Conservation (phyloP, 306 rosid species). For the apple (Malus domestica) region ASM211411v1 NC_041797.1:425501-426000, state of each 20-base stretch:
- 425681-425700: slow-evolving; percentile 75
- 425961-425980: slow-evolving; percentile 36
- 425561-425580: not conserved
- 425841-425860: slow-evolving; percentile 77
- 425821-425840: slow-evolving; percentile 88
- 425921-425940: slow-evolving; percentile 74
- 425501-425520: not conserved
- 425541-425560: not conserved
- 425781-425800: not conserved
- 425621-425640: slow-evolving; percentile 64
- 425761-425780: not conserved
- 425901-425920: slow-evolving; percentile 73
- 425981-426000: not conserved
- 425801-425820: slow-evolving; percentile 78
- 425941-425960: slow-evolving; percentile 87
- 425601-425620: slow-evolving; percentile 13
- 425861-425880: slow-evolving; percentile 53
- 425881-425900: slow-evolving; percentile 93
- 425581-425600: not conserved
- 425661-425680: slow-evolving; percentile 60
- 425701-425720: slow-evolving; percentile 92
- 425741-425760: not conserved
- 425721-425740: slow-evolving; percentile 9
- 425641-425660: slow-evolving; percentile 49
- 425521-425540: not conserved